Evolutionary conservation across 169 alveolate species (phyloP).

Genomic region (Cryptosporidium sp.): DNA sequence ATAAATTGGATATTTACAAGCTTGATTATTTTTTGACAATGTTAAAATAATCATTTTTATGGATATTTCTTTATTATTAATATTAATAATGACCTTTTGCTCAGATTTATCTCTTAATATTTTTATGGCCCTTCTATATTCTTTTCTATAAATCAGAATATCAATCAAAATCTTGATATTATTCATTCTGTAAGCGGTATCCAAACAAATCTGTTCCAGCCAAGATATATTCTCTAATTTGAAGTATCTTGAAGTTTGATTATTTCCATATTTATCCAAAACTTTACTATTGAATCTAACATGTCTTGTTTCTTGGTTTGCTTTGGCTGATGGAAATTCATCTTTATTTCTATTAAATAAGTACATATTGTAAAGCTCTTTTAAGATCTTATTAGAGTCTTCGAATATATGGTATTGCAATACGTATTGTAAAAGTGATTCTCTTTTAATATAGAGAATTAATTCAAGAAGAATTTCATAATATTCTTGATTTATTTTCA

Average conservation of each 20-base stretch:
- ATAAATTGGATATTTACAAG: slow-evolving; percentile 47
- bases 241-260: neutral
- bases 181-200: slow-evolving; percentile 29
- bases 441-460: neutral
- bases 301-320: neutral
- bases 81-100: neutral
- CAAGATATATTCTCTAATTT: slow-evolving; percentile 12
- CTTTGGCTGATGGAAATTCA: neutral
- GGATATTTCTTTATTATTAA: neutral
- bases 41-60: slow-evolving; percentile 25
- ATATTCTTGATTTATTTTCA: neutral
- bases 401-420: slow-evolving; percentile 58
- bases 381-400: slow-evolving; percentile 15
- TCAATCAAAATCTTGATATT: slow-evolving; percentile 14
- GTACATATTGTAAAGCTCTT: slow-evolving; percentile 13
- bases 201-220: slow-evolving; percentile 62
- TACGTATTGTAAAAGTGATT: slow-evolving; percentile 17
- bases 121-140: slow-evolving; percentile 46
- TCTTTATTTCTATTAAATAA: neutral
- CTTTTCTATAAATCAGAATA: slow-evolving; percentile 20
- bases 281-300: neutral
- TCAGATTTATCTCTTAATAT: slow-evolving; percentile 11
- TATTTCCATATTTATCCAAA: neutral
- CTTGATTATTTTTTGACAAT: slow-evolving; percentile 3
- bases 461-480: slow-evolving; percentile 11